A percentile compares a stretch with the other conserved stretches of the same genome.
phyloP scores from a whole-genome alignment of 352 stramenopile genomes.

The Phytophthora agathidicida region DNA sequence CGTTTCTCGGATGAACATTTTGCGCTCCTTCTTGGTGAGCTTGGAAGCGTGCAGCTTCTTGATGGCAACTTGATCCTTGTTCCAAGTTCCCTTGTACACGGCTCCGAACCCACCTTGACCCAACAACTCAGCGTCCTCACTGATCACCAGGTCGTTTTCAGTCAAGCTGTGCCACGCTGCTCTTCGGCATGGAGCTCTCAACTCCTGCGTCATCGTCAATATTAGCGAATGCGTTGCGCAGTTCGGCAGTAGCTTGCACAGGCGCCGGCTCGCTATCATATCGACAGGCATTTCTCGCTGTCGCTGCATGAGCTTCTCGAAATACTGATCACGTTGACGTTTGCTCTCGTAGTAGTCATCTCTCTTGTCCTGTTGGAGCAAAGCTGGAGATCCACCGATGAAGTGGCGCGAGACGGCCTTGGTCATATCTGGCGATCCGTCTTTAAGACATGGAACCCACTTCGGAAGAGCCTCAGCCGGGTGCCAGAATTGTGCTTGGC shows the following conservation, averaged over 20 bases:
- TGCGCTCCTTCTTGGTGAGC: conserved; percentile 39
- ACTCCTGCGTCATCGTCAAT: conserved; percentile 7
- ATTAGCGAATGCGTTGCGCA: conserved; percentile 25
- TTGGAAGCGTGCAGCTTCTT: conserved; percentile 45
- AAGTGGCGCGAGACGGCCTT: conserved; percentile 33
- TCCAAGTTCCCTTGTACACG: conserved; percentile 31
- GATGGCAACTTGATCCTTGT: conserved; percentile 29
- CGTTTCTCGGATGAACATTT: conserved; percentile 43
- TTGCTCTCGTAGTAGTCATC: conserved; percentile 36
- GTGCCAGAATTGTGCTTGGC: conserved; percentile 32
- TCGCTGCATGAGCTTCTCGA: conserved; percentile 20
- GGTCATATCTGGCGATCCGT: conserved; percentile 38
- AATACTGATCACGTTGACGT: conserved; percentile 7
- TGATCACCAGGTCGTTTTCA: conserved; percentile 30
- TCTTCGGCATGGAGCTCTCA: conserved; percentile 18
- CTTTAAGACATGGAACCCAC: conserved; percentile 36
- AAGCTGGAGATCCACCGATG: conserved; percentile 20
- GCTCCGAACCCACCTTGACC: conserved; percentile 37
- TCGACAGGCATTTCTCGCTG: conserved; percentile 18
- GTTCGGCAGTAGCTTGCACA: conserved; percentile 13
- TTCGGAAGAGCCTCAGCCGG: conserved; percentile 17
- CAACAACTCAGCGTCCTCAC: conserved; percentile 16
- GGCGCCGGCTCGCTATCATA: conserved; percentile 21
- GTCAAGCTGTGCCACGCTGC: conserved; percentile 28
- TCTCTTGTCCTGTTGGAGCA: conserved; percentile 19